Conservation (phyloP, 2,329 filamentous ascomycete genomes). For the Phoma herbarum region DNA sequence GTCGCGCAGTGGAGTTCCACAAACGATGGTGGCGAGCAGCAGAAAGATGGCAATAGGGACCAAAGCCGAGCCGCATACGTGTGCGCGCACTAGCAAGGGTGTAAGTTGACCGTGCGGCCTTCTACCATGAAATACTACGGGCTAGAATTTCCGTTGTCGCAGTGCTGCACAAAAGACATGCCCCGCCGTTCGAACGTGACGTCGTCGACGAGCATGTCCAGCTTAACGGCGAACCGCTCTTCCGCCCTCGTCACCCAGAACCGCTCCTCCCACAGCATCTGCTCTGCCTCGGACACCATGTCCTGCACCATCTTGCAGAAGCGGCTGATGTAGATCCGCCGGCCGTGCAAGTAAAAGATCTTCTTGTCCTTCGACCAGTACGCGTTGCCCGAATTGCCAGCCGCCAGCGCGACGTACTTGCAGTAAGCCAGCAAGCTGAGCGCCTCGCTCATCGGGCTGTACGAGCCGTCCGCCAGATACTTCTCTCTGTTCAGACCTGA, state of each 20-base stretch:
- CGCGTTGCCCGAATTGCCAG: conserved; percentile 3
- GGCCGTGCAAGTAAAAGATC: background rate
- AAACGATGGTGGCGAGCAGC: too few relatives aligned
- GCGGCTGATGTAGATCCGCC: background rate
- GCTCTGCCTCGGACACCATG: background rate
- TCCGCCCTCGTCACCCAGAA: background rate
- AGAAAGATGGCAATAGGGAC: too few relatives aligned
- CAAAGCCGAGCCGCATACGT: too few relatives aligned
- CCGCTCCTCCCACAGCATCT: background rate
- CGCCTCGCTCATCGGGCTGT: background rate
- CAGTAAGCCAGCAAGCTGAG: background rate
- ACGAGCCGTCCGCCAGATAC: background rate
- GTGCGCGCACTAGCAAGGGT: too few relatives aligned
- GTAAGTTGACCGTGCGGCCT: too few relatives aligned
- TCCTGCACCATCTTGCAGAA: too few relatives aligned
- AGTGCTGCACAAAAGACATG: too few relatives aligned
- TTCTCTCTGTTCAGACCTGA: too few relatives aligned
- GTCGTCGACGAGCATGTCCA: background rate
- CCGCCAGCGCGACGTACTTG: background rate
- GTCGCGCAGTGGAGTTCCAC: too few relatives aligned
- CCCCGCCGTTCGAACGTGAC: too few relatives aligned
- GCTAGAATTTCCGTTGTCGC: too few relatives aligned
- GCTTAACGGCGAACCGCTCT: background rate
- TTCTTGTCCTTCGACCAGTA: conserved; percentile 6
- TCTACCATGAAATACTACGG: too few relatives aligned